phyloP scores from a whole-genome alignment of 1,284 basidiomycete species.

The Ceratobasidium theobromae region DNA sequence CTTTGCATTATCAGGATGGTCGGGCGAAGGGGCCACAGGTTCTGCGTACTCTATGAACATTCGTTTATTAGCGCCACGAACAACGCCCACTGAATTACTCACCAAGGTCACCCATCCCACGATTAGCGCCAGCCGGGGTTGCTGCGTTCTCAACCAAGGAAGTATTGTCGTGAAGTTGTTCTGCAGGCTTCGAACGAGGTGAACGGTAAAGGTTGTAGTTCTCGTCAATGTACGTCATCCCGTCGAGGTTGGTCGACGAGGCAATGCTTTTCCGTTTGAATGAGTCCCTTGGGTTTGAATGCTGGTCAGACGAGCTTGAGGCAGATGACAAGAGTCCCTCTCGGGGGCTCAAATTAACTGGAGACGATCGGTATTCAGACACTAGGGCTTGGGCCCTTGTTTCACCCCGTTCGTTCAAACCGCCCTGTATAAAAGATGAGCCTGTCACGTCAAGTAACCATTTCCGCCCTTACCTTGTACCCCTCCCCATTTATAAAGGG shows the following conservation, averaged over 20 bases:
- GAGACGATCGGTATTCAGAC: conserved; percentile 32
- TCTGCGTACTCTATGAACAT: conserved; percentile 58
- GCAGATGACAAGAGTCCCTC: conserved; percentile 13
- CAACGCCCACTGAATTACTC: conserved; percentile 36
- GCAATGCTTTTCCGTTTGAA: conserved; percentile 17
- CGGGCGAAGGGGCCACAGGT: conserved; percentile 42
- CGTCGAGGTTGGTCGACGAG: conserved; percentile 31
- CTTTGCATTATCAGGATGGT: conserved; percentile 36
- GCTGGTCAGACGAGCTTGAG: conserved; percentile 16
- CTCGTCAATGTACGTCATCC: conserved; percentile 37
- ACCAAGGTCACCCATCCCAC: conserved; percentile 52
- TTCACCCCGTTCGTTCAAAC: conserved; percentile 35
- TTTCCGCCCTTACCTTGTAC: conserved; percentile 3
- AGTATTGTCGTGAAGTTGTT: conserved; percentile 35
- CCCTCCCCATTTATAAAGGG: conserved; percentile 13
- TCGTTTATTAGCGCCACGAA: conserved; percentile 2
- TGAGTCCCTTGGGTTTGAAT: background rate
- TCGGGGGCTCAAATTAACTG: conserved; percentile 22
- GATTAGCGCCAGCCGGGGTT: conserved; percentile 23
- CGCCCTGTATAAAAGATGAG: conserved; percentile 8
- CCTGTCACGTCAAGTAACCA: conserved; percentile 8
- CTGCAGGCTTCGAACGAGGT: conserved; percentile 27
- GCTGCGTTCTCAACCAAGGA: conserved; percentile 53
- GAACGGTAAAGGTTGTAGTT: conserved; percentile 35
- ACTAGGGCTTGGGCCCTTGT: conserved; percentile 38